Evolutionary conservation across 176 grass and related monocot genomes (phyloP).

Genomic region (Urochloa ruziziensis): DNA sequence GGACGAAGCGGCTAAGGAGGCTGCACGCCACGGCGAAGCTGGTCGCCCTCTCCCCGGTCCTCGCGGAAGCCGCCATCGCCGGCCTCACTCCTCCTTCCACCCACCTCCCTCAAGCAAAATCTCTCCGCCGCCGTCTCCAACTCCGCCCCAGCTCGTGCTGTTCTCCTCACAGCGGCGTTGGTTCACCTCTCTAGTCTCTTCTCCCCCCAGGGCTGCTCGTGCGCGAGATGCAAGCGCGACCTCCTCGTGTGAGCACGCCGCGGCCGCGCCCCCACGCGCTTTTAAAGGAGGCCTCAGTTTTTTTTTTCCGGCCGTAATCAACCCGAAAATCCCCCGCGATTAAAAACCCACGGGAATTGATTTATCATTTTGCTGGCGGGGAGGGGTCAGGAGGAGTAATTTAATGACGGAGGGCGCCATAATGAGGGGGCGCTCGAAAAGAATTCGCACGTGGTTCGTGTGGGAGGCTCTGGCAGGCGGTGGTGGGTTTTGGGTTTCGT

Average conservation of each 20-base stretch:
- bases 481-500: not conserved
- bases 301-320: not conserved
- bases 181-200: not conserved
- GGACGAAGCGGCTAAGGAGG: constrained; percentile 81
- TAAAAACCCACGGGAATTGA: not conserved
- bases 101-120: not conserved
- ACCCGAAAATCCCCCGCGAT: not conserved
- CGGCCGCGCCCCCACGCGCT: constrained; percentile 9
- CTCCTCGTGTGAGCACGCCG: constrained; percentile 14
- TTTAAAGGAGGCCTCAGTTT: constrained; percentile 8
- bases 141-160: not conserved
- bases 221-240: not conserved
- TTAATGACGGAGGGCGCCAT: not conserved
- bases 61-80: constrained; percentile 51
- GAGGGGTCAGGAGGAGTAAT: not conserved
- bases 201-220: not conserved
- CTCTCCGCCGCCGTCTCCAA: not conserved
- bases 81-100: too few species aligned
- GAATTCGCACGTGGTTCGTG: constrained; percentile 43
- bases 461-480: not conserved
- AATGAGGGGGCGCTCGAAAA: not conserved
- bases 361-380: not conserved
- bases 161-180: not conserved
- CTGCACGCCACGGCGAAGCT: constrained; percentile 89
- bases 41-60: constrained; percentile 63